Conservation (phyloP, 768 basidiomycete species). For the Rossbeevera mucosa region DNA sequence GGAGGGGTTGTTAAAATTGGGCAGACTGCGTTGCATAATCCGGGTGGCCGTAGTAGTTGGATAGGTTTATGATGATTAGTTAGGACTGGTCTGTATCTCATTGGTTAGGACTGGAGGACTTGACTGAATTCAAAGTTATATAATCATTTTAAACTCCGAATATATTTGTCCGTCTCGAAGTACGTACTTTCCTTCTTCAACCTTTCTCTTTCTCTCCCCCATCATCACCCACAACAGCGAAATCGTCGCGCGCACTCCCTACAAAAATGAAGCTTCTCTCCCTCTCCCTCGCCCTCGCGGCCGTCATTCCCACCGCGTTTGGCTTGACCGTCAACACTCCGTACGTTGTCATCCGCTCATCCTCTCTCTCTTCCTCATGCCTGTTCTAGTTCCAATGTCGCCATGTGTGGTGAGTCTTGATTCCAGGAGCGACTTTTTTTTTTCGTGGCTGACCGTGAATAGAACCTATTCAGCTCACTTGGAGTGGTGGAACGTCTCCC, state of each 20-base stretch:
- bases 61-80: constrained; percentile 61
- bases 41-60: constrained; percentile 87
- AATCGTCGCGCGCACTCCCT: constrained; percentile 19
- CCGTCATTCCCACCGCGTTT: constrained; percentile 33
- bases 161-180: constrained; percentile 1
- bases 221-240: constrained; percentile 1
- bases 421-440: neutral
- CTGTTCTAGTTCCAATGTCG: constrained; percentile 33
- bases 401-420: constrained; percentile 46
- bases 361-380: constrained; percentile 2
- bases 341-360: constrained; percentile 40
- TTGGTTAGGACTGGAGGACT: too few species aligned
- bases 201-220: constrained; percentile 1
- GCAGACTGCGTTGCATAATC: constrained; percentile 90
- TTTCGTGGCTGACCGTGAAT: constrained; percentile 3
- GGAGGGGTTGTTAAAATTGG: constrained; percentile 78
- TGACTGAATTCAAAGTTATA: too few species aligned
- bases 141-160: constrained; percentile 32
- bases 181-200: neutral
- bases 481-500: constrained; percentile 48
- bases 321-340: constrained; percentile 63
- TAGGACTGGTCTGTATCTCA: too few species aligned
- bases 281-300: constrained; percentile 28
- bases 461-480: constrained; percentile 60
- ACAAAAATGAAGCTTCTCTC: constrained; percentile 35